These are phyloP conservation scores for Pyronema omphalodes DNA, from an alignment of 495 filamentous ascomycete genomes.

Conservation along the genomic window DNA sequence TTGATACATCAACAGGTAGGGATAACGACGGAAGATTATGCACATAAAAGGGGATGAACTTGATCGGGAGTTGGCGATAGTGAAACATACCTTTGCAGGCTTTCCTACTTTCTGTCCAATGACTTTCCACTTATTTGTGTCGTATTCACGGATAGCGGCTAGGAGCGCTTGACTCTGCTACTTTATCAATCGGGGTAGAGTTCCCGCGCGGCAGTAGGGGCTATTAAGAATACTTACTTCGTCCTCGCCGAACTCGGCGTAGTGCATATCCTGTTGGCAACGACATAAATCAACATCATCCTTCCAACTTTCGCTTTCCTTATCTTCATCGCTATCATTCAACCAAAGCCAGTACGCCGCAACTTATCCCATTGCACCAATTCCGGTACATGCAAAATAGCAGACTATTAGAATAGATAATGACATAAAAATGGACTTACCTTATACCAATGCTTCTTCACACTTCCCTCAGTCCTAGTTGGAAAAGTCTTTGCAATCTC, in stretches of 20 bases:
- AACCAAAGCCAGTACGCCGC: not conserved
- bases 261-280: conserved; percentile 72
- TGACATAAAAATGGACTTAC: conserved; percentile 29
- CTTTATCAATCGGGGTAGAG: not conserved
- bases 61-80: not conserved
- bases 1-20: too few relatives aligned
- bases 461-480: conserved; percentile 79
- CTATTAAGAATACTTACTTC: conserved; percentile 43
- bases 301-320: too few relatives aligned
- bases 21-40: not conserved
- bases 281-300: conserved; percentile 16
- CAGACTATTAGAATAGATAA: conserved; percentile 2
- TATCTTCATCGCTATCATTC: not conserved
- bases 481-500: conserved; percentile 98
- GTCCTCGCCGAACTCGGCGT: conserved; percentile 95
- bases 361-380: not conserved
- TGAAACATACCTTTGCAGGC: conserved; percentile 61
- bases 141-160: conserved; percentile 94
- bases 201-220: not conserved
- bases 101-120: conserved; percentile 95
- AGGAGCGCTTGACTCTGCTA: conserved; percentile 61
- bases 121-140: conserved; percentile 93
- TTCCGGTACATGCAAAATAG: not conserved
- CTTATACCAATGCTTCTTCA: conserved; percentile 99
- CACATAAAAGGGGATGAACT: conserved; percentile 7